Conservation (phyloP, 306 rosid genomes). For the Cucurbita moschata region DNA sequence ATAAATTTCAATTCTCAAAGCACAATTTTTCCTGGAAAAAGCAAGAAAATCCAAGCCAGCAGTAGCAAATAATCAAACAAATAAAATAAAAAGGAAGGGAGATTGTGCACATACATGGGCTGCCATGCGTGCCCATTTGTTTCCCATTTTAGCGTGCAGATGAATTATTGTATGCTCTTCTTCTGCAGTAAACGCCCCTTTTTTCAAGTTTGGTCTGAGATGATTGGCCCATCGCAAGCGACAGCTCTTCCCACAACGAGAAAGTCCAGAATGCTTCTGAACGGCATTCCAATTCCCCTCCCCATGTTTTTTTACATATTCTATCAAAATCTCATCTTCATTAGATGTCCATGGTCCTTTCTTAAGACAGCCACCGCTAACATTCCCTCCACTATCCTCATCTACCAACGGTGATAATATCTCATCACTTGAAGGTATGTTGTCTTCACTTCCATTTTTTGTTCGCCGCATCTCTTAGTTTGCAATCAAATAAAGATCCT, state of each 20-base stretch:
- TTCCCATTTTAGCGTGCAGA: constrained; percentile 86
- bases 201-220: constrained; percentile 91
- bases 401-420: constrained; percentile 30
- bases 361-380: constrained; percentile 33
- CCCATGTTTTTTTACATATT: constrained; percentile 83
- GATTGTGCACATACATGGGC: constrained; percentile 51
- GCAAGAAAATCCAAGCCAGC: not conserved
- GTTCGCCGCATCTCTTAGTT: constrained; percentile 36
- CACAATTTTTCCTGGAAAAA: not conserved
- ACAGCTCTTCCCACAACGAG: constrained; percentile 96
- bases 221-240: constrained; percentile 97
- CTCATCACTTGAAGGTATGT: constrained; percentile 25
- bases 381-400: constrained; percentile 40
- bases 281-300: constrained; percentile 99
- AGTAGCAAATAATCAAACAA: not conserved
- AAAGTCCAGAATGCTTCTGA: constrained; percentile 81
- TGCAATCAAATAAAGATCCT: constrained; percentile 18
- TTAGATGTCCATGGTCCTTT: constrained; percentile 96
- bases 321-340: constrained; percentile 77
- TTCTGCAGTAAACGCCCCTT: constrained; percentile 69
- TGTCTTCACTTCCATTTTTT: constrained; percentile 46
- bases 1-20: not conserved
- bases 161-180: constrained; percentile 71
- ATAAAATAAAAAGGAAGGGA: constrained; percentile 9
- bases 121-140: constrained; percentile 98